These are phyloP conservation scores for Geotrichum phurueaensis DNA, from an alignment of 1,139 yeast species.

Conservation along the genomic window DNA sequence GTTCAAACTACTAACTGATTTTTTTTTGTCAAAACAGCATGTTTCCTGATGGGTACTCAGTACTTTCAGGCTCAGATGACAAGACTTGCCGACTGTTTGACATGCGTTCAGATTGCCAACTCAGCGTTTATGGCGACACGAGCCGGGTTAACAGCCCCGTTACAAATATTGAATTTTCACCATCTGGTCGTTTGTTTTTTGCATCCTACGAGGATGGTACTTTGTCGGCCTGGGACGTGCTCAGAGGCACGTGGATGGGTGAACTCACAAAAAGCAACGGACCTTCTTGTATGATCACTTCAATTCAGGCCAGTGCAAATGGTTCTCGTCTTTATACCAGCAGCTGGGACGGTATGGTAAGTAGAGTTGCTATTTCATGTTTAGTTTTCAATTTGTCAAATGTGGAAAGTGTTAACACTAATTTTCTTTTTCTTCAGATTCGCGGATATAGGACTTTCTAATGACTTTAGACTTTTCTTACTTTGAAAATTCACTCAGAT, in stretches of 20 bases:
- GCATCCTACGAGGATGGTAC: conserved; percentile 72
- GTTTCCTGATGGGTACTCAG: conserved; percentile 60
- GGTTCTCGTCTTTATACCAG: conserved; percentile 45
- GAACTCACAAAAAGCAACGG: conserved; percentile 24
- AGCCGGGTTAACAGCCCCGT: conserved; percentile 34
- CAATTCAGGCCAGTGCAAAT: conserved; percentile 63
- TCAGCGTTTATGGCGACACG: conserved; percentile 48
- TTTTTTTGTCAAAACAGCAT: conserved; percentile 22
- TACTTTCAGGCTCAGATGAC: conserved; percentile 70
- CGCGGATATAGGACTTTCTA: background rate
- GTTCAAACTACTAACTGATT: background rate
- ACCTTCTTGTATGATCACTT: conserved; percentile 50
- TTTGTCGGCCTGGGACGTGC: conserved; percentile 72
- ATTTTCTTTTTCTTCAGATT: background rate
- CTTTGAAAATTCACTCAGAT: no score
- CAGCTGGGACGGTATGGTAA: conserved; percentile 35
- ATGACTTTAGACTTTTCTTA: background rate
- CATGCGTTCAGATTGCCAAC: conserved; percentile 67
- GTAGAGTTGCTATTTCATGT: background rate
- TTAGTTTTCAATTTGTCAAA: background rate
- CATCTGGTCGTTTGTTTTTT: conserved; percentile 69
- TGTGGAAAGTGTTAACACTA: background rate
- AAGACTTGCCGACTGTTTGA: conserved; percentile 71
- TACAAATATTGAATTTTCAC: conserved; percentile 64
- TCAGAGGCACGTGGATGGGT: conserved; percentile 62